Evolutionary conservation across 352 stramenopile species (phyloP).

Genomic region (Phytophthora pseudosyringae): DNA sequence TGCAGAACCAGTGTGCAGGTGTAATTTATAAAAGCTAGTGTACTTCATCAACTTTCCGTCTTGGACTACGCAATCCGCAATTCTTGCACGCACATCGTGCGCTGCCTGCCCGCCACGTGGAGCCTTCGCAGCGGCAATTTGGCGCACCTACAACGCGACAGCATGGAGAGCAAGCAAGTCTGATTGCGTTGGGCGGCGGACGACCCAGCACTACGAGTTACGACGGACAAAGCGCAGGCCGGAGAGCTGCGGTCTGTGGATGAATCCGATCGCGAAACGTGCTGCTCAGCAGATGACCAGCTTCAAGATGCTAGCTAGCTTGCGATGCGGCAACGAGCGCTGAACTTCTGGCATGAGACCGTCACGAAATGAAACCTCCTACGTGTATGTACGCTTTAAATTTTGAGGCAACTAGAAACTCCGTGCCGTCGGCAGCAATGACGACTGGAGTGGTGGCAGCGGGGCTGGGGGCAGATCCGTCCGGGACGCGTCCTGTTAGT

Average conservation of each 20-base stretch:
- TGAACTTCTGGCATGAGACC: slow-evolving; percentile 18
- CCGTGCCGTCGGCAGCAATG: slow-evolving; percentile 2
- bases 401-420: slow-evolving; percentile 18
- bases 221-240: slow-evolving; percentile 21
- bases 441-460: slow-evolving; percentile 11
- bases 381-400: slow-evolving; percentile 25
- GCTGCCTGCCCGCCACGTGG: slow-evolving; percentile 3
- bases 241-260: slow-evolving; percentile 21
- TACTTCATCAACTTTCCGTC: too few species aligned
- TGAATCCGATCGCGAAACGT: slow-evolving; percentile 25
- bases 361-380: slow-evolving; percentile 15
- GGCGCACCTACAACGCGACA: slow-evolving; percentile 8
- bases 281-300: slow-evolving; percentile 8
- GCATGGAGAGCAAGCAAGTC: slow-evolving; percentile 10
- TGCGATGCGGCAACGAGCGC: slow-evolving; percentile 10
- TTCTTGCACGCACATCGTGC: neutral
- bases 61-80: too few species aligned
- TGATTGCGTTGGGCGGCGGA: slow-evolving; percentile 8
- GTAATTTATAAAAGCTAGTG: too few species aligned
- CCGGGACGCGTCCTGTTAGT: slow-evolving; percentile 1
- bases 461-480: slow-evolving; percentile 24
- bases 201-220: slow-evolving; percentile 1
- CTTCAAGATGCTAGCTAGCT: neutral
- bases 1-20: too few species aligned
- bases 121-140: neutral